Conservation (phyloP, 75 land plant genomes). For the Azolla pinnata region DNA sequence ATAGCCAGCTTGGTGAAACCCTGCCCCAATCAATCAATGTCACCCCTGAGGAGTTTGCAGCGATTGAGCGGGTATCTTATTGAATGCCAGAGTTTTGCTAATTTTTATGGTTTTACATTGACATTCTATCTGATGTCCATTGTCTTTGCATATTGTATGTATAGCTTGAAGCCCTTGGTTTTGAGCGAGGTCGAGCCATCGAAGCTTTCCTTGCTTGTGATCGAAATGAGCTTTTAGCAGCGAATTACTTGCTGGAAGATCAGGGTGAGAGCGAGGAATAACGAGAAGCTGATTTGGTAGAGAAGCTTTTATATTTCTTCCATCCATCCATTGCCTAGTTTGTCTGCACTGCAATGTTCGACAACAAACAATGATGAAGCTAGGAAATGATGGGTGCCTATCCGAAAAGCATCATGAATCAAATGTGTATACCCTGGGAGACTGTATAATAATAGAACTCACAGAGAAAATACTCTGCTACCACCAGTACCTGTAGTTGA, state of each 20-base stretch:
- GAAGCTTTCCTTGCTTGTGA: constrained; percentile 42
- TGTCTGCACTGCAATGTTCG: too few relatives aligned
- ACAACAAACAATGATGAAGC: too few relatives aligned
- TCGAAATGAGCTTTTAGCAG: constrained; percentile 37
- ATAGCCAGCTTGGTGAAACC: constrained; percentile 52
- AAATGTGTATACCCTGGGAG: too few relatives aligned
- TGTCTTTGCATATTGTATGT: neutral
- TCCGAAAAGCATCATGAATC: too few relatives aligned
- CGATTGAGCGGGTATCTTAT: constrained; percentile 79
- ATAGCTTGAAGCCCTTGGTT: constrained; percentile 38
- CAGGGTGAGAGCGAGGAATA: constrained; percentile 30
- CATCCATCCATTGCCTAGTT: too few relatives aligned
- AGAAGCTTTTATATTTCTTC: too few relatives aligned
- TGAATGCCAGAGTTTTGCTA: neutral
- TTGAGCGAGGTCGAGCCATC: constrained; percentile 34
- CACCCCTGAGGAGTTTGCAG: constrained; percentile 91
- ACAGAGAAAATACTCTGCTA: too few relatives aligned
- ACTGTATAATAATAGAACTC: too few relatives aligned
- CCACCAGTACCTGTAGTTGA: too few relatives aligned
- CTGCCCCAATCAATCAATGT: constrained; percentile 76
- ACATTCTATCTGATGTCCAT: too few relatives aligned
- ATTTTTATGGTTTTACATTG: neutral
- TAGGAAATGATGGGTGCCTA: too few relatives aligned
- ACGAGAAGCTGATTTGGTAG: too few relatives aligned
- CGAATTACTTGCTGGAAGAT: constrained; percentile 37